Conservation (phyloP, 805 yeast species). For the Jamesozyma rosinii region DNA sequence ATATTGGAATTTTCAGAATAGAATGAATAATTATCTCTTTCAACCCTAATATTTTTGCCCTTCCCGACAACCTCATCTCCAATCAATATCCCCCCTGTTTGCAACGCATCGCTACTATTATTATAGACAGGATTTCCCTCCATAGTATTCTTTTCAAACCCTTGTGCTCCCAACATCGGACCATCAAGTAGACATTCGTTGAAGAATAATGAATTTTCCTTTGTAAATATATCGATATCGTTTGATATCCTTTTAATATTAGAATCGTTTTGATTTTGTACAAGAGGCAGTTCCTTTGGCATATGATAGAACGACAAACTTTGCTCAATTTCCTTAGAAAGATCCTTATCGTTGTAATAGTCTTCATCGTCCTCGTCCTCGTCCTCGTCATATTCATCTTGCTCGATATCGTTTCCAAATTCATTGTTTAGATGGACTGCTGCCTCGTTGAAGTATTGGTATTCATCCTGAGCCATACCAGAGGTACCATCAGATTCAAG, state of each 20-base stretch:
- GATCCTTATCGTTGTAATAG: conserved; percentile 8
- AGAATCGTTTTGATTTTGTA: neutral
- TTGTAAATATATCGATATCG: conserved; percentile 11
- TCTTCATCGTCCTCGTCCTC: conserved; percentile 6
- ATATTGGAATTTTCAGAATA: neutral
- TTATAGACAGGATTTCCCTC: neutral
- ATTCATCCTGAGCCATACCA: neutral
- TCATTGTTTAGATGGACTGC: neutral
- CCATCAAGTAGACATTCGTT: conserved; percentile 3
- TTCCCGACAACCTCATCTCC: neutral
- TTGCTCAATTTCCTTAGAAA: conserved; percentile 14
- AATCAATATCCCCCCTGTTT: no score
- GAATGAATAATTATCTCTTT: neutral
- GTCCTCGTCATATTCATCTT: conserved; percentile 1
- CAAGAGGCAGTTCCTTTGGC: conserved; percentile 7
- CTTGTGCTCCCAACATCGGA: neutral
- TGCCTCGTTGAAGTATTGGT: neutral
- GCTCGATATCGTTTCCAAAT: conserved; percentile 1
- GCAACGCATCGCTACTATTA: no score
- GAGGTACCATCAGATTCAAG: neutral
- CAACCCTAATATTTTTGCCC: neutral
- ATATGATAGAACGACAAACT: conserved; percentile 15
- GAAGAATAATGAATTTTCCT: conserved; percentile 4
- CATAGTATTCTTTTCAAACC: neutral
- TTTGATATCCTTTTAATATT: conserved; percentile 8